phyloP scores from a whole-genome alignment of 2,329 filamentous ascomycete species.

The Parasarocladium wereldwijsianum region DNA sequence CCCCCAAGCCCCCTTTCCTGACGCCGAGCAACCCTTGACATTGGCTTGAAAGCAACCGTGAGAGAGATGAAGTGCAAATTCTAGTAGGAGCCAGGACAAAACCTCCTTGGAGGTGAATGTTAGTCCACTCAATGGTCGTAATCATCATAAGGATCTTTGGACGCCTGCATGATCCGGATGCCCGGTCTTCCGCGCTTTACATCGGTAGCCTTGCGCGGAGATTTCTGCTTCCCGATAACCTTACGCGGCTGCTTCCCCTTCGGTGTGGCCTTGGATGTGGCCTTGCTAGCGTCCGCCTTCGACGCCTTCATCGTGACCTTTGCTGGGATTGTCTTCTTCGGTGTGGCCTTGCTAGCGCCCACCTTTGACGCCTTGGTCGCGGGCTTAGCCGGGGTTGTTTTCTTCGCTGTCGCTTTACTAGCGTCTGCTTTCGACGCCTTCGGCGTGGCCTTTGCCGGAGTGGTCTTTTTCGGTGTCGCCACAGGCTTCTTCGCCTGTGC shows the following conservation, averaged over 20 bases:
- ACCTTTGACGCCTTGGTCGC: background rate
- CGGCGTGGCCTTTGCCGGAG: too few species aligned
- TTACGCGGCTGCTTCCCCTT: constrained; percentile 4
- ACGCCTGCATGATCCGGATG: constrained; percentile 1
- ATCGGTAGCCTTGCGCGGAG: constrained; percentile 1
- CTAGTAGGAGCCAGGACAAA: too few species aligned
- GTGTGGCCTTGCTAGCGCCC: constrained; percentile 1
- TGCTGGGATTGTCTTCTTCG: background rate
- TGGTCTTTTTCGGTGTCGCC: background rate
- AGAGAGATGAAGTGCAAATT: too few species aligned
- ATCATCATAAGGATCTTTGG: constrained; percentile 3
- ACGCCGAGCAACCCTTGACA: too few species aligned
- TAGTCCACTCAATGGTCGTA: constrained; percentile 3
- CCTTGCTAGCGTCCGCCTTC: constrained; percentile 2
- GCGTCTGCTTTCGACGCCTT: constrained; percentile 1
- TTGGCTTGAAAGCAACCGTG: too few species aligned
- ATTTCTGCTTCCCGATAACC: constrained; percentile 2
- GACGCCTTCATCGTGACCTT: background rate
- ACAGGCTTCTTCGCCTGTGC: background rate
- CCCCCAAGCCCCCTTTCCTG: too few species aligned
- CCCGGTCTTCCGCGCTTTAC: constrained; percentile 2
- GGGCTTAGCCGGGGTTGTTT: constrained; percentile 1
- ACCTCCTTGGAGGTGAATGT: too few species aligned
- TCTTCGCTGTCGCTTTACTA: constrained; percentile 3
- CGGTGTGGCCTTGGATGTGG: constrained; percentile 7